Evolutionary conservation across 371 early-diverging fungal species (phyloP).

Genomic region (Coemansia sp.): DNA sequence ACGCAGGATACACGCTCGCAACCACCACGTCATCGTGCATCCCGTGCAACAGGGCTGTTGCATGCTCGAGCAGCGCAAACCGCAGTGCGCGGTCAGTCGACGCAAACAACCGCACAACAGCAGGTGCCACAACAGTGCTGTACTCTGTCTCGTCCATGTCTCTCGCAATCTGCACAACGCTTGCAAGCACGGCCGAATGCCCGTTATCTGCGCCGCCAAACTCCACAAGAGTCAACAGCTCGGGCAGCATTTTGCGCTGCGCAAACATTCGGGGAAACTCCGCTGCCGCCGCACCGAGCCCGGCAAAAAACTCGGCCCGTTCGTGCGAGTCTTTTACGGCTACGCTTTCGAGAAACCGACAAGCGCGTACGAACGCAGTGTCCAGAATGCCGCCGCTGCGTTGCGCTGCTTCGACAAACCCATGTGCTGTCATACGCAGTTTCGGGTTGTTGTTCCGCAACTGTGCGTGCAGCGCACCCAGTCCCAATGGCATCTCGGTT

Average conservation of each 20-base stretch:
- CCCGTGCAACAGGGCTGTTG: slow-evolving; percentile 69
- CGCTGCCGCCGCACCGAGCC: slow-evolving; percentile 58
- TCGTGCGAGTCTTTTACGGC: slow-evolving; percentile 81
- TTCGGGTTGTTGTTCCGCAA: slow-evolving; percentile 59
- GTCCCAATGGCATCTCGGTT: slow-evolving; percentile 69
- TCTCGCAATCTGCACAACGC: slow-evolving; percentile 82
- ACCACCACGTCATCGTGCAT: slow-evolving; percentile 68
- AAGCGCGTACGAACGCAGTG: slow-evolving; percentile 72
- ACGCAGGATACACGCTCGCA: slow-evolving; percentile 83
- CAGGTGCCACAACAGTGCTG: slow-evolving; percentile 64
- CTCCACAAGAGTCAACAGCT: slow-evolving; percentile 84
- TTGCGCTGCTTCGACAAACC: slow-evolving; percentile 67
- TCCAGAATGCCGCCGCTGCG: slow-evolving; percentile 70
- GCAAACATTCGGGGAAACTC: slow-evolving; percentile 79
- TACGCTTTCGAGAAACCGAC: slow-evolving; percentile 82
- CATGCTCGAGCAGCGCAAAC: slow-evolving; percentile 76
- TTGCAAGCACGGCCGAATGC: slow-evolving; percentile 72
- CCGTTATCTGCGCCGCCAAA: slow-evolving; percentile 71
- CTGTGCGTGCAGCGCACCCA: slow-evolving; percentile 56
- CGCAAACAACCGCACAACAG: slow-evolving; percentile 81
- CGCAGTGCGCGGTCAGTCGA: slow-evolving; percentile 87
- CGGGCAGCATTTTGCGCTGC: slow-evolving; percentile 85
- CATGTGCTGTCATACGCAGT: slow-evolving; percentile 62
- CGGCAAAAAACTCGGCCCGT: slow-evolving; percentile 73
- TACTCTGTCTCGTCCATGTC: slow-evolving; percentile 72